phyloP scores from a whole-genome alignment of 306 rosid species.

The Rosa persica region DNA sequence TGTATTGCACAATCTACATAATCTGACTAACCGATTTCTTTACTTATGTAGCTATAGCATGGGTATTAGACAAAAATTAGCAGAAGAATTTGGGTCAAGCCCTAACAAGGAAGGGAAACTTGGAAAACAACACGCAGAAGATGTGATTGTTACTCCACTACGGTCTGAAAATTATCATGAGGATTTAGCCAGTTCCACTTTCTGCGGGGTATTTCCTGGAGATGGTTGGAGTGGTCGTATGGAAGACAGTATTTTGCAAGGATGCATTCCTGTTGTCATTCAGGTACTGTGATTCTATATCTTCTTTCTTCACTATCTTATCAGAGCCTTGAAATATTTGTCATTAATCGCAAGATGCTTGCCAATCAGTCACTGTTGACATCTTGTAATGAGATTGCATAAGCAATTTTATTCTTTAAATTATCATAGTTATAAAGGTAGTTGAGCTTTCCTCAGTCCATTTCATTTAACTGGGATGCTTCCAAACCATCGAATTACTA shows the following conservation, averaged over 20 bases:
- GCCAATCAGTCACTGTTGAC: neutral
- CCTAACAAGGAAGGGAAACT: conserved; percentile 80
- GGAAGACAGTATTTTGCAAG: conserved; percentile 92
- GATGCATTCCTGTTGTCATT: conserved; percentile 89
- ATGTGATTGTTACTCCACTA: conserved; percentile 65
- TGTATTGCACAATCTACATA: conserved; percentile 9
- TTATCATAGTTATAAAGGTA: neutral
- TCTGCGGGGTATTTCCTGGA: conserved; percentile 87
- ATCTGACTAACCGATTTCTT: conserved; percentile 11
- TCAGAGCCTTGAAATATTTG: neutral
- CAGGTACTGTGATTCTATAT: conserved; percentile 51
- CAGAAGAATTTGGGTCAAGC: conserved; percentile 78
- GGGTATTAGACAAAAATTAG: conserved; percentile 89
- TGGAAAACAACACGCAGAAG: conserved; percentile 73
- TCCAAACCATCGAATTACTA: neutral
- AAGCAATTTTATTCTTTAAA: neutral
- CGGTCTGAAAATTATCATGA: conserved; percentile 62
- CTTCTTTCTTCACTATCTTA: neutral
- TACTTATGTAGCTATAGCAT: conserved; percentile 71
- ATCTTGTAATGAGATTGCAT: neutral
- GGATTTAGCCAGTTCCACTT: conserved; percentile 68
- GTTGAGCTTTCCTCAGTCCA: neutral
- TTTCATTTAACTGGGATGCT: neutral
- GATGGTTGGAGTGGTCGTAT: conserved; percentile 98
- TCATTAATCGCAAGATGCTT: neutral